phyloP scores from a whole-genome alignment of 345 rosid species.

The Geranium rotundifolium region DNA sequence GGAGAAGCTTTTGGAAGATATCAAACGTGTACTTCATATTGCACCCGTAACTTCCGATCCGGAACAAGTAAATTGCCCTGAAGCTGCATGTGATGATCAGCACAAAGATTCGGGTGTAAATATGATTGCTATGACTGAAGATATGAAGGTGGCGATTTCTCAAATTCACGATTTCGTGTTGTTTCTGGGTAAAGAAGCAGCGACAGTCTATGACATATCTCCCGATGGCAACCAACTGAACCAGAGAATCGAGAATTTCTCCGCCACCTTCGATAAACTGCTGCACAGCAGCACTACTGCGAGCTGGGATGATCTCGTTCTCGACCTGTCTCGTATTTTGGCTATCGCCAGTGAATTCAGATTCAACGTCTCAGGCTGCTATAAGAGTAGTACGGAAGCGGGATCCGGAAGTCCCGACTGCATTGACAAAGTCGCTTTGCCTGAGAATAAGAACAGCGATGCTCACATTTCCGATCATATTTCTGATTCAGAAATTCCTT shows the following conservation, averaged over 20 bases:
- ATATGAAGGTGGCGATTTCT: slow-evolving; percentile 29
- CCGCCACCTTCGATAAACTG: slow-evolving; percentile 42
- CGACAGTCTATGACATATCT: slow-evolving; percentile 32
- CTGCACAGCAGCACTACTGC: slow-evolving; percentile 14
- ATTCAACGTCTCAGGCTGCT: slow-evolving; percentile 55
- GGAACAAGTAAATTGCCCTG: slow-evolving; percentile 8
- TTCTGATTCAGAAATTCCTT: slow-evolving; percentile 44
- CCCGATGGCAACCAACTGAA: slow-evolving; percentile 29
- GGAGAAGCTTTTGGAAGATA: slow-evolving; percentile 26
- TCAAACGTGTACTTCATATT: slow-evolving; percentile 17
- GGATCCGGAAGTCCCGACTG: slow-evolving; percentile 82
- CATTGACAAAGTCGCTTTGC: slow-evolving; percentile 89
- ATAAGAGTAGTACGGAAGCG: slow-evolving; percentile 37
- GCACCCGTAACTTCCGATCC: slow-evolving; percentile 8
- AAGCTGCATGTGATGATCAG: neutral
- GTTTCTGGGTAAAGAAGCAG: slow-evolving; percentile 62
- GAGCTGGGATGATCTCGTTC: slow-evolving; percentile 43
- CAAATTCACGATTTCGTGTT: slow-evolving; percentile 50
- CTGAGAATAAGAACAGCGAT: slow-evolving; percentile 61
- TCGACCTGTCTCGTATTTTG: slow-evolving; percentile 57
- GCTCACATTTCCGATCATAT: slow-evolving; percentile 43
- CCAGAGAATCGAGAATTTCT: slow-evolving; percentile 50
- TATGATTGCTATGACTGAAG: slow-evolving; percentile 15
- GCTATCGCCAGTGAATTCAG: slow-evolving; percentile 54
- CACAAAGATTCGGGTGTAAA: slow-evolving; percentile 15